A percentile compares a stretch with the other conserved stretches of the same genome.
Evolutionary conservation across 2,329 filamentous ascomycete species (phyloP).

Genomic region (Aspergillus sclerotialis): DNA sequence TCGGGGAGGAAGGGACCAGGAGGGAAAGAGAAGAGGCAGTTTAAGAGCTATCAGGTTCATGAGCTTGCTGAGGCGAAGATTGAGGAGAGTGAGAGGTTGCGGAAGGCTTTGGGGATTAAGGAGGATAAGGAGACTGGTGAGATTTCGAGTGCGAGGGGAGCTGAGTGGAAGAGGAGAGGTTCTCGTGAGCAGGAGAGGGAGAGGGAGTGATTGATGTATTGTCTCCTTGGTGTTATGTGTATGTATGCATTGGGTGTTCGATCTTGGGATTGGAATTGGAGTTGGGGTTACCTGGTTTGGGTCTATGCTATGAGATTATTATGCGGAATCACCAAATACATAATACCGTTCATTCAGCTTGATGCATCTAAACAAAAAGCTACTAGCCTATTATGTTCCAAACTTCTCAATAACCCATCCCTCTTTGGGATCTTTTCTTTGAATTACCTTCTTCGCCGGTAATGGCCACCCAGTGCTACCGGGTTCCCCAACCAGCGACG

Average conservation of each 20-base stretch:
- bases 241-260: conserved; percentile 1
- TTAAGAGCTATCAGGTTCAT: conserved; percentile 93
- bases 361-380: too few species aligned
- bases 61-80: conserved; percentile 95
- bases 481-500: conserved; percentile 64
- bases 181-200: too few species aligned
- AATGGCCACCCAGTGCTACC: conserved; percentile 74
- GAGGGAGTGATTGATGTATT: conserved; percentile 2
- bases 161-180: too few species aligned
- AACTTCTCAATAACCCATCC: conserved; percentile 67
- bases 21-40: conserved; percentile 36
- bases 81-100: conserved; percentile 81
- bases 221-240: conserved; percentile 3
- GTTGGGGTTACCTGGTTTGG: background rate
- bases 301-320: conserved; percentile 4
- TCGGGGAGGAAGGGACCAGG: conserved; percentile 6
- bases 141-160: conserved; percentile 18
- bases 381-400: too few species aligned
- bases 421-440: conserved; percentile 63
- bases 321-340: conserved; percentile 19
- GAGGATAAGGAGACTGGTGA: conserved; percentile 83
- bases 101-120: conserved; percentile 79
- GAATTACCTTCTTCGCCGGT: conserved; percentile 74
- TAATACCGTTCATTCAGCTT: too few species aligned
- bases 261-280: too few species aligned